Evolutionary conservation across 163 green algal species (phyloP).

Genomic region (Scenedesmus sp.): DNA sequence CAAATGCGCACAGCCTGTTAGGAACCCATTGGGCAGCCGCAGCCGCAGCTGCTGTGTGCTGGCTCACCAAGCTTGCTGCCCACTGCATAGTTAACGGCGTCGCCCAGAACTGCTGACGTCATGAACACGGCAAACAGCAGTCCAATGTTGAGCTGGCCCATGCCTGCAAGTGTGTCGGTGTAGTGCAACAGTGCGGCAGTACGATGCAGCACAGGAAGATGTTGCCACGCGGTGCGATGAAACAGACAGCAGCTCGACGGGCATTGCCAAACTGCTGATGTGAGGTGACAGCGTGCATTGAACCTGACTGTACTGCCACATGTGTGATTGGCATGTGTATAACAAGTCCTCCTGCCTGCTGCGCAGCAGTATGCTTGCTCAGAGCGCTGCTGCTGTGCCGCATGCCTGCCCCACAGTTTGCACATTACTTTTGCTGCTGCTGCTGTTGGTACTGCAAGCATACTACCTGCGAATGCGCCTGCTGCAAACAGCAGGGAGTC

Average conservation of each 20-base stretch:
- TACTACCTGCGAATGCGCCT: slow-evolving; percentile 80
- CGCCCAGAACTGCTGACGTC: slow-evolving; percentile 85
- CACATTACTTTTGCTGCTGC: neutral
- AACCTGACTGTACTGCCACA: neutral
- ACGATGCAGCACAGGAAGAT: neutral
- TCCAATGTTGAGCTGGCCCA: slow-evolving; percentile 82
- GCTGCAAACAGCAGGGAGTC: slow-evolving; percentile 95
- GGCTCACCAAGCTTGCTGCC: slow-evolving; percentile 78
- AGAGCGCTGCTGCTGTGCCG: neutral
- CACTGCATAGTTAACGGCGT: slow-evolving; percentile 94
- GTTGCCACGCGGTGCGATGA: no score
- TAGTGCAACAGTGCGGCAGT: slow-evolving; percentile 83
- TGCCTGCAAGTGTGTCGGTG: slow-evolving; percentile 80
- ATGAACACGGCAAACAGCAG: slow-evolving; percentile 83
- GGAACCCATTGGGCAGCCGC: neutral
- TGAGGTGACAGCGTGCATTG: neutral
- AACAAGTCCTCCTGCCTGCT: neutral
- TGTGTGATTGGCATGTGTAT: neutral
- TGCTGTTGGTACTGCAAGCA: neutral
- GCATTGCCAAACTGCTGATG: neutral
- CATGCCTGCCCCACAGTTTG: neutral
- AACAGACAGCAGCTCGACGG: neutral
- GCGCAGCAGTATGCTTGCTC: neutral
- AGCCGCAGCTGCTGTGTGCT: neutral
- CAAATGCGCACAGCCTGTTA: no score